Evolutionary conservation across 371 early-diverging fungal species (phyloP).

Genomic region (Rhizomucor pusillus): DNA sequence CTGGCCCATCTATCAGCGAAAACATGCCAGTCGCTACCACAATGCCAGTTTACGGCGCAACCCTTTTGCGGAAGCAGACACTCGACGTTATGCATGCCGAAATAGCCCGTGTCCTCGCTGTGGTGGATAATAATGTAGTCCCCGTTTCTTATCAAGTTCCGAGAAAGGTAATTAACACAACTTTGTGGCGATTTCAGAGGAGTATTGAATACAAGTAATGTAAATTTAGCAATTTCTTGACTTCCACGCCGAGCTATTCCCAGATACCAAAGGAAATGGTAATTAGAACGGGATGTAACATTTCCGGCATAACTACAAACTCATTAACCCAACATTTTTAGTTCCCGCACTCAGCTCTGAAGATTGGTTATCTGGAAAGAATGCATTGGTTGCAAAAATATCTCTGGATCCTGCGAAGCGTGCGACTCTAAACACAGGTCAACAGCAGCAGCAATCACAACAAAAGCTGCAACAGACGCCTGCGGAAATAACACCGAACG

Average conservation of each 20-base stretch:
- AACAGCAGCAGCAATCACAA: not conserved
- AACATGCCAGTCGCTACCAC: slow-evolving; percentile 48
- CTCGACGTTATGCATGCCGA: slow-evolving; percentile 80
- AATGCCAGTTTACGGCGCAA: slow-evolving; percentile 51
- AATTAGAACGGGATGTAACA: not conserved
- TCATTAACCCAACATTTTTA: slow-evolving; percentile 3
- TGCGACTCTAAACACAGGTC: slow-evolving; percentile 1
- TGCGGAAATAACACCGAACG: not conserved
- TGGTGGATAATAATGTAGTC: slow-evolving; percentile 54
- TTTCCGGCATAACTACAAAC: not conserved
- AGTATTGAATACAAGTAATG: not conserved
- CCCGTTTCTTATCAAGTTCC: slow-evolving; percentile 70
- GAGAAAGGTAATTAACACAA: slow-evolving; percentile 42
- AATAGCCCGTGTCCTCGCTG: slow-evolving; percentile 60
- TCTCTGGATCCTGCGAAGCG: slow-evolving; percentile 58
- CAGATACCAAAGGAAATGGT: slow-evolving; percentile 64
- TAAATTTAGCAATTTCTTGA: slow-evolving; percentile 62
- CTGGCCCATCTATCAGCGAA: slow-evolving; percentile 44
- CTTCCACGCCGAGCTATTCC: slow-evolving; percentile 78
- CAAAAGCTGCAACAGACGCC: not conserved
- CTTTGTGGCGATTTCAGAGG: not conserved
- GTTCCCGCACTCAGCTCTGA: slow-evolving; percentile 47
- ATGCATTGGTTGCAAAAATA: slow-evolving; percentile 43
- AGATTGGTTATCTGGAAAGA: slow-evolving; percentile 64
- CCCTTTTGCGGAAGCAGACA: slow-evolving; percentile 67